Evolutionary conservation across 768 basidiomycete genomes (phyloP).

Genomic region (Boletus rubescentipes): DNA sequence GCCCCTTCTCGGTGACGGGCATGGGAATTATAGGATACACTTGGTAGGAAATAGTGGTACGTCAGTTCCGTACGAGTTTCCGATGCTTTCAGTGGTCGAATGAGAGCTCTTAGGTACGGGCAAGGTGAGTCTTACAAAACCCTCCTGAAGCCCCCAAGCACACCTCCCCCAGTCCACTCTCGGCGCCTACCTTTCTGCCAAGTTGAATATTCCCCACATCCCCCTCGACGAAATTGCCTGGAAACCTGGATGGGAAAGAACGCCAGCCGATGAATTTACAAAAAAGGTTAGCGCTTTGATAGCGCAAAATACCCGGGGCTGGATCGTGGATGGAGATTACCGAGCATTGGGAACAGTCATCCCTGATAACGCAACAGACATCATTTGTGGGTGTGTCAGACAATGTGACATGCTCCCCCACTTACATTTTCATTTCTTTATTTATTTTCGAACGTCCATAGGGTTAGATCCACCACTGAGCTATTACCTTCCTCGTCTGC

Average conservation of each 20-base stretch:
- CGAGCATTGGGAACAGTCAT: conserved; percentile 32
- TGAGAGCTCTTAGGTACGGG: conserved; percentile 32
- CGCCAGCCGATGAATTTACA: conserved; percentile 28
- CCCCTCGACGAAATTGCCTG: conserved; percentile 48
- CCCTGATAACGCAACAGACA: conserved; percentile 44
- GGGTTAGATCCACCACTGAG: conserved; percentile 68
- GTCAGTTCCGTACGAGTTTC: conserved; percentile 8
- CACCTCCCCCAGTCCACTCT: conserved; percentile 45
- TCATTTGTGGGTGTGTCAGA: conserved; percentile 45
- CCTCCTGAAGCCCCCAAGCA: neutral
- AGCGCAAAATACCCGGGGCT: conserved; percentile 37
- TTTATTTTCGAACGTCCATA: conserved; percentile 21
- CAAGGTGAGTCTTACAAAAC: conserved; percentile 33
- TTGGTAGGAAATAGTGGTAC: conserved; percentile 55
- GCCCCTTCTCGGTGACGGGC: conserved; percentile 41
- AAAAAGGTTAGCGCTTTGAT: conserved; percentile 22
- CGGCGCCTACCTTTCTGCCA: conserved; percentile 40
- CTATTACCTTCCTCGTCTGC: conserved; percentile 60
- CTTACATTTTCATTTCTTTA: neutral
- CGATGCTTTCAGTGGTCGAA: neutral
- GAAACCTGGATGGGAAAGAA: conserved; percentile 47
- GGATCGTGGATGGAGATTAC: conserved; percentile 58
- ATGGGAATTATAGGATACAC: conserved; percentile 47
- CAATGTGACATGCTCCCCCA: neutral
- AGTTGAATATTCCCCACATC: conserved; percentile 46